Evolutionary conservation across 2,329 filamentous ascomycete species (phyloP).

Genomic region (Diaporthe sp.): DNA sequence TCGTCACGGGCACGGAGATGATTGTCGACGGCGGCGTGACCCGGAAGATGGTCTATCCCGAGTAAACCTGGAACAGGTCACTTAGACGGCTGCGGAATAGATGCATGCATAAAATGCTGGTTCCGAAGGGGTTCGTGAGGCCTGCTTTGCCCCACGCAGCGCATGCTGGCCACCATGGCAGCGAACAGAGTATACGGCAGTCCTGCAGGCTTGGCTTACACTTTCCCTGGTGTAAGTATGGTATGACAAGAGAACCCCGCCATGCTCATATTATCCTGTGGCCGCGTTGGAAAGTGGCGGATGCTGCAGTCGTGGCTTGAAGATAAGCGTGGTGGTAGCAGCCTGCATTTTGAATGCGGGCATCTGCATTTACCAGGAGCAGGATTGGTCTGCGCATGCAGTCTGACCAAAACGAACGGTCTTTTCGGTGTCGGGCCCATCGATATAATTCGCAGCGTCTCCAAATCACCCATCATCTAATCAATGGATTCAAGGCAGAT

Average conservation of each 20-base stretch:
- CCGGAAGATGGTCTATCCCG: constrained; percentile 51
- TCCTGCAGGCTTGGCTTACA: background rate
- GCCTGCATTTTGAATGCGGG: background rate
- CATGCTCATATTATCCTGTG: background rate
- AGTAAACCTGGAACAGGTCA: constrained; percentile 36
- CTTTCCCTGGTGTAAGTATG: background rate
- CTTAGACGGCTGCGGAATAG: background rate
- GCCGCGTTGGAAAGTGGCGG: background rate
- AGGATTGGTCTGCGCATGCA: constrained; percentile 15
- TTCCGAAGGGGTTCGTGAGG: background rate
- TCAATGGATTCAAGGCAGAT: background rate
- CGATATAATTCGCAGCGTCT: constrained; percentile 9
- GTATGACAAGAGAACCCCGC: background rate
- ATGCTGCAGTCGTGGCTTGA: background rate
- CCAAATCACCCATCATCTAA: background rate
- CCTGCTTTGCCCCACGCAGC: background rate
- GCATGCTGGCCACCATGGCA: background rate
- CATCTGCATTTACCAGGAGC: background rate
- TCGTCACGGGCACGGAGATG: constrained; percentile 50
- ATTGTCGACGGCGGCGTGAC: constrained; percentile 51
- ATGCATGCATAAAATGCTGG: background rate
- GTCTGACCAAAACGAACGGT: background rate
- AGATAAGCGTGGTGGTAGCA: background rate
- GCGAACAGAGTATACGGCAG: background rate
- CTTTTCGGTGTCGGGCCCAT: background rate